Percentiles rank a stretch among this genome's conserved stretches.
Evolutionary conservation across 2,329 filamentous ascomycete genomes (phyloP).

Genomic region (Celoporthe dispersa): DNA sequence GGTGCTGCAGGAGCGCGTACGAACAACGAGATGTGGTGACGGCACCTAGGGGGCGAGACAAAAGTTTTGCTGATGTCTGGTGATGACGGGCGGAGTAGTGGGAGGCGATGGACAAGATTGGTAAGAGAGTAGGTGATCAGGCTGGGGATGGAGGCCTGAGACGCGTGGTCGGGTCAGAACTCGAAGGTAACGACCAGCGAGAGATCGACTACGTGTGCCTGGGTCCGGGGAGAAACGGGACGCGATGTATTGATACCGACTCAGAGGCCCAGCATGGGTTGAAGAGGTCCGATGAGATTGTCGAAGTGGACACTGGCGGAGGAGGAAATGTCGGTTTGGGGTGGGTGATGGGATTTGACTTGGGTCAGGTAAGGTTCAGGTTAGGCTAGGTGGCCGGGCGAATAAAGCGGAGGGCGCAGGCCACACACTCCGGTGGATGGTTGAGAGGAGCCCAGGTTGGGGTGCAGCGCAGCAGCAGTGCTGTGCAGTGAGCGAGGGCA

Average conservation of each 20-base stretch:
- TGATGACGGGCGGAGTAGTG: not conserved
- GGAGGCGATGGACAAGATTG: not conserved
- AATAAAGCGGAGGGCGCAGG: slow-evolving; percentile 12
- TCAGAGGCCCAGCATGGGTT: not conserved
- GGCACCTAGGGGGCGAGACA: not conserved
- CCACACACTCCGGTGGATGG: not conserved
- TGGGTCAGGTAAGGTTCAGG: slow-evolving; percentile 11
- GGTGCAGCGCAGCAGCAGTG: slow-evolving; percentile 1
- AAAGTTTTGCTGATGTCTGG: slow-evolving; percentile 4
- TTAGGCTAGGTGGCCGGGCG: slow-evolving; percentile 8
- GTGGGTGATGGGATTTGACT: slow-evolving; percentile 2
- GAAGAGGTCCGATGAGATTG: slow-evolving; percentile 4
- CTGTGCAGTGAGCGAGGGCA: not conserved
- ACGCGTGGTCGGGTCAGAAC: not conserved
- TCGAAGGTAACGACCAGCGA: not conserved
- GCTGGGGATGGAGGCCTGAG: not conserved
- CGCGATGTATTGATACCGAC: not conserved
- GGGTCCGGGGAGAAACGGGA: not conserved
- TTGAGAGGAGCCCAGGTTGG: slow-evolving; percentile 4
- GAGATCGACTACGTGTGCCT: not conserved
- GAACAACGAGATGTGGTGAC: not conserved
- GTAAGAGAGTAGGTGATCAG: slow-evolving; percentile 1
- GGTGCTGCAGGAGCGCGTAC: slow-evolving; percentile 4
- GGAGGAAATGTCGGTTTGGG: slow-evolving; percentile 11
- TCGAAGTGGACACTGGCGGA: slow-evolving; percentile 8